These are phyloP conservation scores for Pluteus cervinus DNA, from an alignment of 768 basidiomycete species.

Conservation along the genomic window DNA sequence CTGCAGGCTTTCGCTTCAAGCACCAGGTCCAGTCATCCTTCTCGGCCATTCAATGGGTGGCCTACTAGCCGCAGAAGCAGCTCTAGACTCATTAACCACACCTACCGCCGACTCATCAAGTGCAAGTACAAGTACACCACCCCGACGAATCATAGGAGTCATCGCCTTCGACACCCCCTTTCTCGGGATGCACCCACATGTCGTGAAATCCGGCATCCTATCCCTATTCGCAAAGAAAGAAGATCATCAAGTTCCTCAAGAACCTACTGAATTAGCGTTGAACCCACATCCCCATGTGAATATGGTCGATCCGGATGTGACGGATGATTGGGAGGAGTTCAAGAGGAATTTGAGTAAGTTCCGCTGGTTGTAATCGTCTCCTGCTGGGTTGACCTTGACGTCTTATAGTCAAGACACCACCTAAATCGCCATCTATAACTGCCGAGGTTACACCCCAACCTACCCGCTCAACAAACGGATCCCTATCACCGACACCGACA, in stretches of 20 bases:
- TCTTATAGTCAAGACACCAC: neutral
- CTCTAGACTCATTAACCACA: slow-evolving; percentile 34
- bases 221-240: slow-evolving; percentile 40
- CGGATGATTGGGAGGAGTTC: slow-evolving; percentile 44
- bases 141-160: slow-evolving; percentile 43
- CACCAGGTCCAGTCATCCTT: slow-evolving; percentile 49
- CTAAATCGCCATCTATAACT: neutral
- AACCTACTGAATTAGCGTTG: slow-evolving; percentile 37
- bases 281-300: slow-evolving; percentile 29
- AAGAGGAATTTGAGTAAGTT: slow-evolving; percentile 29
- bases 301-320: slow-evolving; percentile 38
- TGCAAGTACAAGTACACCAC: slow-evolving; percentile 22
- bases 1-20: slow-evolving; percentile 47
- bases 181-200: slow-evolving; percentile 59
- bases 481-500: neutral
- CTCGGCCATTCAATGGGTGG: slow-evolving; percentile 60
- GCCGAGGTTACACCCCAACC: neutral
- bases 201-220: slow-evolving; percentile 49
- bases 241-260: slow-evolving; percentile 16
- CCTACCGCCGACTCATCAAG: slow-evolving; percentile 14
- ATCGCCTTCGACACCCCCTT: slow-evolving; percentile 57
- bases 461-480: neutral
- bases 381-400: no score
- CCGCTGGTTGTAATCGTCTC: no score
- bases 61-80: slow-evolving; percentile 51